These are phyloP conservation scores for Tagetes erecta DNA, from an alignment of 129 eudicot genomes.

Conservation along the genomic window DNA sequence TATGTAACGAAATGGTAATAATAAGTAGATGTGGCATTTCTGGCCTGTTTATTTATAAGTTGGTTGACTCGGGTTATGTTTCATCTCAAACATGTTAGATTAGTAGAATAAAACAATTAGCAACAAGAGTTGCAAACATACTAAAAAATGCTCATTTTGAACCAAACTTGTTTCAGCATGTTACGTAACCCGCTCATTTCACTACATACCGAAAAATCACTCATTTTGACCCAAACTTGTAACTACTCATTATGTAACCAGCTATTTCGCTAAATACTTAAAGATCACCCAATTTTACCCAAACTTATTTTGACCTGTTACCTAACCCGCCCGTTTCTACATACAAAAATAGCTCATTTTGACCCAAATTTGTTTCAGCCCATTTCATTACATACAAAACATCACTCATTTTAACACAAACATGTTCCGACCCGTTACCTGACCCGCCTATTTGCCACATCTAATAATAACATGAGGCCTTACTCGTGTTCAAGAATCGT, in stretches of 20 bases:
- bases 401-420: background rate
- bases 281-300: background rate
- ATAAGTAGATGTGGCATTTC: background rate
- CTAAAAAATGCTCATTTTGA: too few relatives aligned
- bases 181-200: background rate
- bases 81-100: background rate
- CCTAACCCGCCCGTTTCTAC: background rate
- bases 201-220: background rate
- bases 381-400: too few relatives aligned
- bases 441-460: background rate
- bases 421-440: background rate
- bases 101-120: background rate
- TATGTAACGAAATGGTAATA: background rate
- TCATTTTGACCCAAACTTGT: background rate
- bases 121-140: background rate
- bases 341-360: background rate
- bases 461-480: constrained; percentile 13
- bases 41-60: background rate
- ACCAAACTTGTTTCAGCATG: background rate
- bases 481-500: constrained; percentile 94
- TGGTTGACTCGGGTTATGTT: background rate
- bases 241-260: background rate
- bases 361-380: background rate
- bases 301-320: background rate
- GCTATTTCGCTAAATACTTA: background rate